phyloP scores from a whole-genome alignment of 192 early-diverging fungal genomes.

The Obelidium mucronatum region DNA sequence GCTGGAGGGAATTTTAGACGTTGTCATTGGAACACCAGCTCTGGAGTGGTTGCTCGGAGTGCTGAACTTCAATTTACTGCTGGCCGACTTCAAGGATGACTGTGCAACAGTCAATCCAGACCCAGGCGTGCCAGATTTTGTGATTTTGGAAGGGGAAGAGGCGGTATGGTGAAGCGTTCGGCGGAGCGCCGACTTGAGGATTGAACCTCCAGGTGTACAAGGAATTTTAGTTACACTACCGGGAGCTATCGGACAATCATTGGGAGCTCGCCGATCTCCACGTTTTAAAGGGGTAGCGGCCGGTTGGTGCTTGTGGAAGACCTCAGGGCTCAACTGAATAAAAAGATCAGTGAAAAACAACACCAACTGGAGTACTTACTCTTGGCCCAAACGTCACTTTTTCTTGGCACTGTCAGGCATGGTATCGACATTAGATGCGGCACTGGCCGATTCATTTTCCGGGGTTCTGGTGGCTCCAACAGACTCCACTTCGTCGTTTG shows the following conservation, averaged over 20 bases:
- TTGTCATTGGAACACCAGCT: too few species aligned
- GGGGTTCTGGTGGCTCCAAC: too few species aligned
- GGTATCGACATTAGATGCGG: too few species aligned
- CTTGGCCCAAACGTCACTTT: conserved; percentile 21
- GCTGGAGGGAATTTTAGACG: too few species aligned
- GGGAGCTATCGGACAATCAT: not conserved
- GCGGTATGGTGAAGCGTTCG: not conserved
- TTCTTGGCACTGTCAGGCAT: too few species aligned
- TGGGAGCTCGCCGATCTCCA: not conserved
- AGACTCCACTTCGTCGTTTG: too few species aligned
- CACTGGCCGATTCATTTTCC: too few species aligned
- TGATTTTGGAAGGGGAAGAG: not conserved
- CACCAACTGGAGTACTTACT: not conserved
- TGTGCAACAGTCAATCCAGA: not conserved
- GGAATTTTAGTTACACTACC: too few species aligned
- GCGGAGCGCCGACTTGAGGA: not conserved
- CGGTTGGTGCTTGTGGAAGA: not conserved
- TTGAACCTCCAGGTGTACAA: too few species aligned
- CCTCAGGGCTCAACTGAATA: conserved; percentile 4
- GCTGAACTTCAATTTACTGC: too few species aligned
- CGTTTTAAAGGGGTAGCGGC: conserved; percentile 12
- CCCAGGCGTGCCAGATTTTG: not conserved
- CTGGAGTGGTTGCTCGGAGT: too few species aligned
- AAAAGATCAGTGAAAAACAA: not conserved
- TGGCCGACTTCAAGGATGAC: not conserved